These are phyloP conservation scores for Trichoderma hamatum DNA, from an alignment of 2,329 filamentous ascomycete genomes.

Conservation along the genomic window DNA sequence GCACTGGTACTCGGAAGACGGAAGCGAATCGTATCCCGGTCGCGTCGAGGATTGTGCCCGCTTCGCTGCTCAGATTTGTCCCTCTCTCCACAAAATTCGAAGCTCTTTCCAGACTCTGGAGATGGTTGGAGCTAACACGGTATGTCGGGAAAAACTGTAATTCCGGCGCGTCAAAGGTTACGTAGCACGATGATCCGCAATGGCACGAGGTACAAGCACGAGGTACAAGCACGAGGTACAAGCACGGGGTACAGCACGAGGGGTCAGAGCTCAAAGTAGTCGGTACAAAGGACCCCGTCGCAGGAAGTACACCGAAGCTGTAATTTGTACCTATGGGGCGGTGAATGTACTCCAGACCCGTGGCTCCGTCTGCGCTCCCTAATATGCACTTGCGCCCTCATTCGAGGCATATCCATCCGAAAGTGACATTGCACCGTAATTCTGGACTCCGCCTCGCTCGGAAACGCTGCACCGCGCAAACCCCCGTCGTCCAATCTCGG, in stretches of 20 bases:
- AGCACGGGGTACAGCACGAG: not conserved
- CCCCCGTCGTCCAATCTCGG: constrained; percentile 23
- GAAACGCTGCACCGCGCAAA: not conserved
- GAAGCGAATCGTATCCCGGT: not conserved
- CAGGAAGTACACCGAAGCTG: not conserved
- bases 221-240: not conserved
- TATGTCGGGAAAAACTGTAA: constrained; percentile 20
- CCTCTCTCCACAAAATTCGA: not conserved
- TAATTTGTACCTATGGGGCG: not conserved
- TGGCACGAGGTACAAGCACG: not conserved
- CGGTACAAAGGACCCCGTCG: not conserved
- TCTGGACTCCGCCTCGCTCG: constrained; percentile 18
- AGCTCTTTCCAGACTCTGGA: not conserved
- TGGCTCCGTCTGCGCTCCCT: not conserved
- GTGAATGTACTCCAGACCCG: not conserved
- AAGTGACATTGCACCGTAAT: not conserved
- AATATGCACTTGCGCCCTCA: not conserved
- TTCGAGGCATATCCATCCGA: not conserved
- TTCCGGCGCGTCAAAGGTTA: not conserved
- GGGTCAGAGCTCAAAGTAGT: not conserved
- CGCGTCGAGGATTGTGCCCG: not conserved
- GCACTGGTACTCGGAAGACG: not conserved
- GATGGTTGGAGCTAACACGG: not conserved
- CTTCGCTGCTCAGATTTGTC: not conserved
- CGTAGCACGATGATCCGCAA: not conserved